phyloP scores from a whole-genome alignment of 306 rosid genomes.

The Carpinus viminea region DNA sequence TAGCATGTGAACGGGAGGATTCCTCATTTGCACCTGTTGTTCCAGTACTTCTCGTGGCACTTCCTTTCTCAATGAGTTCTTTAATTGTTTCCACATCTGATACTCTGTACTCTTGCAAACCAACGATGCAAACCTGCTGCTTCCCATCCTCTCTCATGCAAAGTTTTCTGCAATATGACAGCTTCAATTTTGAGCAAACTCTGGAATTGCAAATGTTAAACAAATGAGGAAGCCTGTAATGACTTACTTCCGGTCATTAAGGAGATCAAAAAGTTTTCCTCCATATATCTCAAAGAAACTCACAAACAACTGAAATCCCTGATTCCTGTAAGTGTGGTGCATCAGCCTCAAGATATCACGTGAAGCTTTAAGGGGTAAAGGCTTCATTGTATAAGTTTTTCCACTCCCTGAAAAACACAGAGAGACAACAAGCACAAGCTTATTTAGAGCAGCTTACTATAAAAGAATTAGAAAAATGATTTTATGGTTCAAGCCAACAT shows the following conservation, averaged over 20 bases:
- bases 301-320: constrained; percentile 87
- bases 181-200: constrained; percentile 24
- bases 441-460: constrained; percentile 8
- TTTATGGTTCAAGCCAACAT: constrained; percentile 3
- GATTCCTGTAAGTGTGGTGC: constrained; percentile 93
- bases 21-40: constrained; percentile 99
- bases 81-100: constrained; percentile 92
- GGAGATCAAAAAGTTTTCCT: constrained; percentile 95
- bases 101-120: constrained; percentile 91
- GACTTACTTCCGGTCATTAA: constrained; percentile 87
- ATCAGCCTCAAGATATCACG: constrained; percentile 92
- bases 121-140: constrained; percentile 97
- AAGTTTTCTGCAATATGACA: constrained; percentile 73
- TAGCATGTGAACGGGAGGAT: constrained; percentile 98
- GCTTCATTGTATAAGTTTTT: constrained; percentile 95
- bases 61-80: constrained; percentile 95
- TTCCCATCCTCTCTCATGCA: constrained; percentile 99
- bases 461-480: not conserved
- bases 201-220: constrained; percentile 9
- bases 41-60: constrained; percentile 90
- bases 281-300: constrained; percentile 99
- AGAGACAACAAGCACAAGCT: constrained; percentile 27
- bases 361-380: constrained; percentile 93
- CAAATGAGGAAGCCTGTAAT: constrained; percentile 14
- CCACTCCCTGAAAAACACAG: constrained; percentile 76